Percentiles rank a stretch among this genome's conserved stretches.
Conservation (phyloP, 129 eudicot genomes). For the Lactuca sativa region DNA sequence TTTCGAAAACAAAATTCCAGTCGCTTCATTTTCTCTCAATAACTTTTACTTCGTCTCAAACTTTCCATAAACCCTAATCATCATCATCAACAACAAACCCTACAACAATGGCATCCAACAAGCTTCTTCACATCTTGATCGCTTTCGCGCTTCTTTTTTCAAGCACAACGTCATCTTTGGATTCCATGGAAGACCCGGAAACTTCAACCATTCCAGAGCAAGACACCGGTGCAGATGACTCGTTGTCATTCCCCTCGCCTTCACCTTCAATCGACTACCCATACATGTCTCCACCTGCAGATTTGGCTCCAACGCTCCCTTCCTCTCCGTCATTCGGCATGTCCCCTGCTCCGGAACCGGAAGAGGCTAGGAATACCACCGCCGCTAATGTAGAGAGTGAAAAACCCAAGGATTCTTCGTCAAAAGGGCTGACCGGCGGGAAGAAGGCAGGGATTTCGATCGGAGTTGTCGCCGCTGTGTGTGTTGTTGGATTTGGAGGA, state of each 20-base stretch:
- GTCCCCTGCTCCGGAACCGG: slow-evolving; percentile 23
- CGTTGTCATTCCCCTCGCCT: slow-evolving; percentile 17
- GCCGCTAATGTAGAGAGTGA: slow-evolving; percentile 4
- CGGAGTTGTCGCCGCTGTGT: slow-evolving; percentile 36
- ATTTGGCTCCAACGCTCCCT: slow-evolving; percentile 1
- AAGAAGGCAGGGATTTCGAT: slow-evolving; percentile 46
- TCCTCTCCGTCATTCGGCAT: neutral
- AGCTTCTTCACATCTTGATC: slow-evolving; percentile 6
- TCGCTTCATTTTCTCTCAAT: neutral
- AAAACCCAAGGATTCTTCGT: neutral
- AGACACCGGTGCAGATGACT: slow-evolving; percentile 11
- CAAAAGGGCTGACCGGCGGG: slow-evolving; percentile 36
- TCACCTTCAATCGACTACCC: slow-evolving; percentile 14
- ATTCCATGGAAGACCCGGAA: neutral
- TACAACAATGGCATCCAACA: slow-evolving; percentile 19
- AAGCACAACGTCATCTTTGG: slow-evolving; percentile 2
- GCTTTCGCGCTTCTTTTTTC: slow-evolving; percentile 16
- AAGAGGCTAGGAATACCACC: slow-evolving; percentile 8
- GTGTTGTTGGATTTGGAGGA: slow-evolving; percentile 33
- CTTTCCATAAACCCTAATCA: neutral
- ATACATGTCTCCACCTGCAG: slow-evolving; percentile 14
- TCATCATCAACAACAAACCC: neutral
- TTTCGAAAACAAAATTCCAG: neutral
- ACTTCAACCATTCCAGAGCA: slow-evolving; percentile 23
- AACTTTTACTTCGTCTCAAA: neutral